Base-by-base conservation (phyloP, 495 filamentous ascomycete genomes). In the Penicillium malachiteum region DNA sequence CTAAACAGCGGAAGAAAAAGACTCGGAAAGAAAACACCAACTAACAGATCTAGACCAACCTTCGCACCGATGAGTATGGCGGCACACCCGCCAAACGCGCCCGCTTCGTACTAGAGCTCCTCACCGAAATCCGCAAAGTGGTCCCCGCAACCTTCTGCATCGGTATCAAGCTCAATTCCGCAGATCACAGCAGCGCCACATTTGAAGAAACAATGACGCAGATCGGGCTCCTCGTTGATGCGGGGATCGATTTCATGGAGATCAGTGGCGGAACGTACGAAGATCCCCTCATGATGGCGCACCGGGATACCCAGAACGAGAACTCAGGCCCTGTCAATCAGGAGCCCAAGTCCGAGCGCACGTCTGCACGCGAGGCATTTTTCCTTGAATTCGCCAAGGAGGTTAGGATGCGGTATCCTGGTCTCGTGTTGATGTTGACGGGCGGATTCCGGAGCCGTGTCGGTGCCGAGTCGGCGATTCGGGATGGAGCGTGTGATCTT, bases 91-190 rank as follows among this genome's bases (percentile, higher is more conserved):
- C 65, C 16, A 79, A 78, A 16, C 71, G 78, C 48, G 68, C 74
- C 4, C 67, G 67, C 32, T 77, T 83, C 44, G 64, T 81, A 40
- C 70, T 82, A 3, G 77, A 78, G 12, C 75, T 79, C 58, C 71
- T 79, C 12, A 37, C 43, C 5, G 61, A 68, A 52, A 75, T 69
- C 50, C 71, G 81, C 38, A 62, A 68, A 44, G 77, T 68, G 14
- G 79, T 79, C 1, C 78, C 76, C 0, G 5, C 68, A 4, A 64
- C 59, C 0, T 86, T 87, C 60, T 72, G 69, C 44, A 74, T 87
- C 38, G 83, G 83, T 13, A 75, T 87, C 41, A 87, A 87, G 65
- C 57, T 87, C 33, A 87, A 86, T 64, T 84, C 81, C 7, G 81
- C 77, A 1, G 84, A 87, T 54, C 74, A 76, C 65, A 72, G 71